Conservation (phyloP, 768 basidiomycete genomes). For the Chiua virens region DNA sequence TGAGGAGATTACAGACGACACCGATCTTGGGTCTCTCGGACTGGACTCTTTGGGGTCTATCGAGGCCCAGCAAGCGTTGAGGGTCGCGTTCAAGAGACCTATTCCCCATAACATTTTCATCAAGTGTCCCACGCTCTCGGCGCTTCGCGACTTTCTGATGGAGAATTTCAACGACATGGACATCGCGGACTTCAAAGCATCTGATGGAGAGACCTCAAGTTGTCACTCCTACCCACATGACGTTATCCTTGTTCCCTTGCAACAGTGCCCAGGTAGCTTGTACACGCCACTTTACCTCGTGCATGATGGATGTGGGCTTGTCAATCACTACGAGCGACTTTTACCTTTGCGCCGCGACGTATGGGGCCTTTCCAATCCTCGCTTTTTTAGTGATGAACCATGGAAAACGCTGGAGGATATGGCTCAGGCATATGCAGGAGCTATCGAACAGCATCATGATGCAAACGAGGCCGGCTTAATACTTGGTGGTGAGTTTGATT, state of each 20-base stretch:
- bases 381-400: conserved; percentile 40
- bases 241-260: conserved; percentile 37
- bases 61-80: conserved; percentile 53
- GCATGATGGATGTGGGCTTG: conserved; percentile 72
- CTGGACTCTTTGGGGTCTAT: conserved; percentile 67
- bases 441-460: conserved; percentile 37
- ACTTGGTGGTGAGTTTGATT: conserved; percentile 51
- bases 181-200: not conserved
- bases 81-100: conserved; percentile 38
- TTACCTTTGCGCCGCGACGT: conserved; percentile 48
- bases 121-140: conserved; percentile 37
- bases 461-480: conserved; percentile 40
- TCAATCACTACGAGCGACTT: conserved; percentile 50
- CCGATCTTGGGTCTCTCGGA: conserved; percentile 51
- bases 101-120: conserved; percentile 48
- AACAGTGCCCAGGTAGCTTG: conserved; percentile 24
- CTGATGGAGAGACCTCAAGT: not conserved
- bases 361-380: conserved; percentile 63
- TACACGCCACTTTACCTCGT: conserved; percentile 57
- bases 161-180: not conserved
- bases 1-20: conserved; percentile 42
- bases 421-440: conserved; percentile 49
- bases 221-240: conserved; percentile 21
- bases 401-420: conserved; percentile 55
- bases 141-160: conserved; percentile 16